Conservation (phyloP, 1,284 basidiomycete genomes). For the Cryptococcus sp. region DNA sequence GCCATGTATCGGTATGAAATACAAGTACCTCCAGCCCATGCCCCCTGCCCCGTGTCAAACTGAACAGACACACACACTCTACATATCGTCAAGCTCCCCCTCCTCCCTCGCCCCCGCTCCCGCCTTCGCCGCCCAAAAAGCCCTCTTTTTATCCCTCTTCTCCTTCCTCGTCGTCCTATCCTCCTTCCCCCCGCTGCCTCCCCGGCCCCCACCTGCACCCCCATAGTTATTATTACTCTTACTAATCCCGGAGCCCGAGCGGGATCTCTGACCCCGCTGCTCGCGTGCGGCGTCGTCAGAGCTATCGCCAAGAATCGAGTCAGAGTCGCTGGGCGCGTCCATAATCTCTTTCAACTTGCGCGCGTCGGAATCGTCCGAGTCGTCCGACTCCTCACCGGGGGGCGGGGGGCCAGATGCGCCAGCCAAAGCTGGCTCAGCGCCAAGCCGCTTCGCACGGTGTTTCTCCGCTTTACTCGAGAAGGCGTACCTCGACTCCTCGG, state of each 20-base stretch:
- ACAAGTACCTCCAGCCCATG: no score
- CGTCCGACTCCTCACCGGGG: not conserved
- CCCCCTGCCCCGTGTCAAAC: no score
- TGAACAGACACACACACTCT: no score
- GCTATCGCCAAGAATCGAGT: not conserved
- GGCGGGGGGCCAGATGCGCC: not conserved
- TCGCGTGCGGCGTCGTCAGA: not conserved
- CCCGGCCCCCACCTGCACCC: no score
- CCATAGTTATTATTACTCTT: not conserved
- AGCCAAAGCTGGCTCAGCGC: not conserved
- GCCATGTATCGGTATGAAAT: no score
- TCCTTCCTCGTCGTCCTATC: constrained; percentile 1
- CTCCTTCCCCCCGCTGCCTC: not conserved
- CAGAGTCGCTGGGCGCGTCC: no score
- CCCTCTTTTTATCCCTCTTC: constrained; percentile 21
- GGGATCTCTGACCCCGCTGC: no score
- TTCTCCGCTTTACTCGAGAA: not conserved
- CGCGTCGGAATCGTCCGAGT: not conserved
- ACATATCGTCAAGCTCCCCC: constrained; percentile 8
- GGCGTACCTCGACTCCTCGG: constrained; percentile 11
- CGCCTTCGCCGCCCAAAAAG: constrained; percentile 32
- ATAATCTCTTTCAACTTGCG: not conserved
- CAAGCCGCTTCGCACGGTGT: not conserved
- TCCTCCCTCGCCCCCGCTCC: constrained; percentile 1
- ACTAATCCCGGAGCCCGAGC: no score